These are phyloP conservation scores for Lichtheimia ornata DNA, from an alignment of 371 early-diverging fungal genomes.

Conservation along the genomic window DNA sequence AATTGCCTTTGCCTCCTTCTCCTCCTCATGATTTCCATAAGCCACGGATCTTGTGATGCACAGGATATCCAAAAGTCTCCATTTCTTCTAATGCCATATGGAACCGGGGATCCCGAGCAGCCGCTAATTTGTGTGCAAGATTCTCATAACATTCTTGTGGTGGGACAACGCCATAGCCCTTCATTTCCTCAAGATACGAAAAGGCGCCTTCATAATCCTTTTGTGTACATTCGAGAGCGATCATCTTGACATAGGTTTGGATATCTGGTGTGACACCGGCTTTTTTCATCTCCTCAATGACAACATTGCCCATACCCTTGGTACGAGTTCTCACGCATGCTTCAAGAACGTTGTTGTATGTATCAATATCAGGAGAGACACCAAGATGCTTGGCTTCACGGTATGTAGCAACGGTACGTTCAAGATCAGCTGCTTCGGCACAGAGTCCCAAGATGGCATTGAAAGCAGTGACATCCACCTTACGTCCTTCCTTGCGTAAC, in stretches of 20 bases:
- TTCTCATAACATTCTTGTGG: constrained; percentile 51
- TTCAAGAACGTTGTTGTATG: constrained; percentile 64
- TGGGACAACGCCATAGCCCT: constrained; percentile 68
- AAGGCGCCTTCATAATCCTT: constrained; percentile 77
- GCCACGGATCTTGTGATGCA: constrained; percentile 17
- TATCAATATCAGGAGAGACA: constrained; percentile 55
- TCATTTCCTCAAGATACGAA: constrained; percentile 77
- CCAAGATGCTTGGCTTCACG: constrained; percentile 51
- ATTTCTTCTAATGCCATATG: constrained; percentile 72
- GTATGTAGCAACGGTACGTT: constrained; percentile 56
- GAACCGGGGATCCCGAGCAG: constrained; percentile 68
- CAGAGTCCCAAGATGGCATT: constrained; percentile 65
- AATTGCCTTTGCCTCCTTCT: neutral
- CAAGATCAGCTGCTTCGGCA: constrained; percentile 49
- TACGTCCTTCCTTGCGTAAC: constrained; percentile 45
- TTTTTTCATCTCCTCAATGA: constrained; percentile 59
- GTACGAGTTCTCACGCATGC: constrained; percentile 57
- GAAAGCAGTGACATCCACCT: constrained; percentile 61
- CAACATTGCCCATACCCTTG: constrained; percentile 55
- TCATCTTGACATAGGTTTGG: constrained; percentile 63
- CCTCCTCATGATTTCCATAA: constrained; percentile 20
- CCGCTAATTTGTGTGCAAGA: constrained; percentile 63
- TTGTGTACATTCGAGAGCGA: constrained; percentile 51
- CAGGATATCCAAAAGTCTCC: constrained; percentile 60
- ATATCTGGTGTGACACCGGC: constrained; percentile 56